Evolutionary conservation across 2,329 filamentous ascomycete genomes (phyloP).

Genomic region (Phaeosphaeria sp.): DNA sequence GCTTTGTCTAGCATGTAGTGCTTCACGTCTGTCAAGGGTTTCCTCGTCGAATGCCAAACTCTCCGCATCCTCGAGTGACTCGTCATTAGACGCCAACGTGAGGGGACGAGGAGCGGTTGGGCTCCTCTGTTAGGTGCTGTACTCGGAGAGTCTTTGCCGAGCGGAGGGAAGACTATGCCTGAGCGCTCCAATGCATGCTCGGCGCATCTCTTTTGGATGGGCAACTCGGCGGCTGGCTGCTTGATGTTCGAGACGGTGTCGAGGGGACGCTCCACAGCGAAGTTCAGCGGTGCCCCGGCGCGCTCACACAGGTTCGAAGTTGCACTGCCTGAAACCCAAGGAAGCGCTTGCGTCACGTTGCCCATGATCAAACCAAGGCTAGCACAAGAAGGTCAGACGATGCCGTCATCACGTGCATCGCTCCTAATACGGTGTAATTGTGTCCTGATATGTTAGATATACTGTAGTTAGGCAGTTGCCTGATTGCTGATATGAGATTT

Average conservation of each 20-base stretch:
- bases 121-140: slow-evolving; percentile 75
- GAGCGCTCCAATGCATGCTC: slow-evolving; percentile 27
- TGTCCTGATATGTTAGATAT: no score
- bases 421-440: no score
- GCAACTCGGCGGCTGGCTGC: slow-evolving; percentile 36
- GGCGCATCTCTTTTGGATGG: slow-evolving; percentile 41
- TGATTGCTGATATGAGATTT: no score
- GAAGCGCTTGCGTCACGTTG: slow-evolving; percentile 7
- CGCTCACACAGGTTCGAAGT: no score
- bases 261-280: no score
- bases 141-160: slow-evolving; percentile 91
- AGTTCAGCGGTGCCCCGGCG: no score
- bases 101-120: slow-evolving; percentile 40
- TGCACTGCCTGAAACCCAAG: neutral
- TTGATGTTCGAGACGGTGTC: no score
- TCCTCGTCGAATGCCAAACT: slow-evolving; percentile 69
- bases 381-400: neutral
- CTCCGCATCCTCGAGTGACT: slow-evolving; percentile 65
- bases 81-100: slow-evolving; percentile 54
- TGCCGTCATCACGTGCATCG: no score
- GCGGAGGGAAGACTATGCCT: slow-evolving; percentile 95
- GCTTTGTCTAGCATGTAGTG: no score
- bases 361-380: slow-evolving; percentile 1
- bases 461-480: no score
- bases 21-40: slow-evolving; percentile 95